Conservation (phyloP, 2,329 filamentous ascomycete genomes). For the Didymella segeticola region DNA sequence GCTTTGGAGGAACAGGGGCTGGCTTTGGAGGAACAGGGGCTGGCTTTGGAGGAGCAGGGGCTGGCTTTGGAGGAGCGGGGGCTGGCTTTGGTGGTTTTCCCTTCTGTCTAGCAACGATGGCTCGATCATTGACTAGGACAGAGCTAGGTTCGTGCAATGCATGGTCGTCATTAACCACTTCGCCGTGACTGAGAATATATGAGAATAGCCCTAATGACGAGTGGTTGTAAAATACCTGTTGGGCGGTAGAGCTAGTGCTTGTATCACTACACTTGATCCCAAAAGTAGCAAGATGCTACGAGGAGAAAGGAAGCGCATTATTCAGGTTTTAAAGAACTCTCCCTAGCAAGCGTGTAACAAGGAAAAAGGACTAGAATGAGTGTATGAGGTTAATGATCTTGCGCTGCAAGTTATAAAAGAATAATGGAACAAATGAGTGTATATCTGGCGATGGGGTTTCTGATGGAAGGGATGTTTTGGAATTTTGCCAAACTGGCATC, state of each 20-base stretch:
- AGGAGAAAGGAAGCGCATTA: conserved; percentile 1
- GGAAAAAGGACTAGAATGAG: not conserved
- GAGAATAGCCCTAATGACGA: not conserved
- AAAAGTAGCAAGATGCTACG: conserved; percentile 4
- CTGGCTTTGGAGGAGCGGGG: too few species aligned
- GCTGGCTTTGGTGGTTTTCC: not conserved
- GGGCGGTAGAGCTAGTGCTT: not conserved
- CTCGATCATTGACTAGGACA: not conserved
- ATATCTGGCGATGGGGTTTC: not conserved
- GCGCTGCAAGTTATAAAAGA: not conserved
- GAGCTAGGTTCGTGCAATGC: not conserved
- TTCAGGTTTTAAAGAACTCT: not conserved
- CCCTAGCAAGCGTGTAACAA: not conserved
- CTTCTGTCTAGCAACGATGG: conserved; percentile 1
- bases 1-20: conserved; percentile 1
- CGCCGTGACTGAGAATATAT: not conserved
- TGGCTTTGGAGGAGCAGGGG: not conserved
- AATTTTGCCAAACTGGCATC: not conserved
- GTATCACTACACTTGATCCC: conserved; percentile 1
- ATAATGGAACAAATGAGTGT: conserved; percentile 1
- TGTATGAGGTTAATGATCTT: not conserved
- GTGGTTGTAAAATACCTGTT: not conserved
- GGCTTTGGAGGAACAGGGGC: not conserved
- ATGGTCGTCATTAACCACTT: conserved; percentile 1
- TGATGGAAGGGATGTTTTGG: not conserved